Conservation (phyloP, 768 basidiomycete genomes). For the Punctularia strigosozonata region DNA sequence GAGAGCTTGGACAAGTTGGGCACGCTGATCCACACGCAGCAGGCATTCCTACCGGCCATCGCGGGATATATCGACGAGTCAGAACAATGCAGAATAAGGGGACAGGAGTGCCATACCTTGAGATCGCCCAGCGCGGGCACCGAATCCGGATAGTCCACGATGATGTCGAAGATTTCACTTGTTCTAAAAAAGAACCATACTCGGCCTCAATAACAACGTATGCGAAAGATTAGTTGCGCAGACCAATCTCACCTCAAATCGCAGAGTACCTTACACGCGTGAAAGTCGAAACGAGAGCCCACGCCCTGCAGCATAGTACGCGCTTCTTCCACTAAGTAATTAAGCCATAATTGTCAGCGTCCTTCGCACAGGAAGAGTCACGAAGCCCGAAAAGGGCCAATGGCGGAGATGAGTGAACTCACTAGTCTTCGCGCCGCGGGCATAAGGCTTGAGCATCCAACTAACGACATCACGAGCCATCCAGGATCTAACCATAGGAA, state of each 20-base stretch:
- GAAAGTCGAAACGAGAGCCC: conserved; percentile 80
- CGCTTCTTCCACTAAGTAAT: conserved; percentile 53
- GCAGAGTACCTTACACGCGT: conserved; percentile 84
- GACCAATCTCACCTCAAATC: conserved; percentile 54
- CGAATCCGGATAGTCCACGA: conserved; percentile 89
- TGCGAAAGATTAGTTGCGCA: too few relatives aligned
- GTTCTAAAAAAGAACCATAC: conserved; percentile 38
- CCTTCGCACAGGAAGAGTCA: too few relatives aligned
- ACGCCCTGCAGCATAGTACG: conserved; percentile 63
- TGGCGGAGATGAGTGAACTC: conserved; percentile 13
- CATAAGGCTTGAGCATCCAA: conserved; percentile 80
- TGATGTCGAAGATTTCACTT: conserved; percentile 89
- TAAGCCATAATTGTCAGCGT: conserved; percentile 1
- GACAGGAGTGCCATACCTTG: conserved; percentile 34
- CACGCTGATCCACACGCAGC: conserved; percentile 69
- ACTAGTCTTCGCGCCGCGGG: conserved; percentile 50
- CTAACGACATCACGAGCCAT: conserved; percentile 70
- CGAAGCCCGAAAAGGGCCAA: too few relatives aligned
- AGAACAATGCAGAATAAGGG: too few relatives aligned
- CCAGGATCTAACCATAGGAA: conserved; percentile 57
- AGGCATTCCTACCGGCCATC: conserved; percentile 75
- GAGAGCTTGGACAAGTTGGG: conserved; percentile 61
- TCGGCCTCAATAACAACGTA: too few relatives aligned
- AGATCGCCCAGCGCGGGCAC: conserved; percentile 77
- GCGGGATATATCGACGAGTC: too few relatives aligned